These are phyloP conservation scores for Neofusicoccum ribis DNA, from an alignment of 2,329 filamentous ascomycete species.

Conservation along the genomic window DNA sequence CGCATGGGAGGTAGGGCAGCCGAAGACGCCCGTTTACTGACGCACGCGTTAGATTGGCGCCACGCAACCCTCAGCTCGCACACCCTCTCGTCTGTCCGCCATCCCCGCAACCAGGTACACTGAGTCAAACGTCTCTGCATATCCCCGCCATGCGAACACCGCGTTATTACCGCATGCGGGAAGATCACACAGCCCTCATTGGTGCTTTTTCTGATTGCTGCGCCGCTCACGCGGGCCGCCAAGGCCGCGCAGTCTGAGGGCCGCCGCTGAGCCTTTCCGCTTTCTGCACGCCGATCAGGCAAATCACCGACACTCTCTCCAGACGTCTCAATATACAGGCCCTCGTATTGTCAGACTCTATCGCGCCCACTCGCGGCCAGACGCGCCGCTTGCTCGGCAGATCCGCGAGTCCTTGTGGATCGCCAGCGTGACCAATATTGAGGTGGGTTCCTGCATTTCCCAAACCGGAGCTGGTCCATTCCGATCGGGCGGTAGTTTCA, in stretches of 20 bases:
- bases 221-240: not conserved
- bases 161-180: not conserved
- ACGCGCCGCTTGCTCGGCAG: not conserved
- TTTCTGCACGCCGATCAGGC: not conserved
- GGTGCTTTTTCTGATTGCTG: not conserved
- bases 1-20: not conserved
- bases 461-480: not conserved
- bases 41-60: not conserved
- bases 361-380: not conserved
- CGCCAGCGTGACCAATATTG: not conserved
- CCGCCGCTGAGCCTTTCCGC: not conserved
- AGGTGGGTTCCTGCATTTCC: not conserved
- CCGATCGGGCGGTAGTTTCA: not conserved
- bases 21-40: too few species aligned
- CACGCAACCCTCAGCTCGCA: not conserved
- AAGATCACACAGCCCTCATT: not conserved
- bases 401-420: not conserved
- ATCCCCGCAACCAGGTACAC: not conserved
- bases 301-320: not conserved
- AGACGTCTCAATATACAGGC: not conserved
- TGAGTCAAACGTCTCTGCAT: constrained; percentile 1
- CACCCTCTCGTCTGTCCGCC: not conserved
- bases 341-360: constrained; percentile 3
- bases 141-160: not conserved
- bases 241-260: not conserved